Evolutionary conservation across 805 yeast species (phyloP).

Genomic region (Torulaspora franciscae): DNA sequence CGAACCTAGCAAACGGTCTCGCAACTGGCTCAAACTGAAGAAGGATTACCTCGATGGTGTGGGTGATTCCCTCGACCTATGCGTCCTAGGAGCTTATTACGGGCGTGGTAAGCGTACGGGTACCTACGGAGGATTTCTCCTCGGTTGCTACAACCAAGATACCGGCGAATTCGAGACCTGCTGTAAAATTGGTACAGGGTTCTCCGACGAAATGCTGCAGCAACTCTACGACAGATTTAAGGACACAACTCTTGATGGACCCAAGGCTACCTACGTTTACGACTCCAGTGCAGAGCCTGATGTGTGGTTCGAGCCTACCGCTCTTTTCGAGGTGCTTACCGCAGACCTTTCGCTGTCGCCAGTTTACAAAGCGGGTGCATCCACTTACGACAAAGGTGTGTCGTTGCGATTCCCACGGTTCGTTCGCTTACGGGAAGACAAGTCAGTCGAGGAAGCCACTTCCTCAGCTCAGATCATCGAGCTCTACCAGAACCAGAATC

Average conservation of each 20-base stretch:
- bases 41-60: constrained; percentile 93
- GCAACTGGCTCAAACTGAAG: constrained; percentile 93
- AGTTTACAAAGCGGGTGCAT: constrained; percentile 76
- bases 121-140: constrained; percentile 86
- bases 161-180: constrained; percentile 91
- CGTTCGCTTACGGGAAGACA: constrained; percentile 77
- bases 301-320: constrained; percentile 88
- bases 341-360: constrained; percentile 91
- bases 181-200: constrained; percentile 97
- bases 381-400: constrained; percentile 72
- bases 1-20: constrained; percentile 90
- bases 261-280: constrained; percentile 63
- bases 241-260: constrained; percentile 58
- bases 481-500: constrained; percentile 70
- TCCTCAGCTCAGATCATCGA: constrained; percentile 78
- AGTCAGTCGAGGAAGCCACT: constrained; percentile 80
- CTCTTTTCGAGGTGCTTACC: constrained; percentile 80
- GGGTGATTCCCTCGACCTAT: constrained; percentile 91
- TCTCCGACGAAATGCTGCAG: constrained; percentile 76
- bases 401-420: constrained; percentile 88
- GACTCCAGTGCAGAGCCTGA: constrained; percentile 78
- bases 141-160: constrained; percentile 87
- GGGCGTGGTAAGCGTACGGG: constrained; percentile 96
- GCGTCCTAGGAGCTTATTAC: constrained; percentile 87
- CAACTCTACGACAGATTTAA: constrained; percentile 55